These are phyloP conservation scores for Nemania bipapillata DNA, from an alignment of 2,329 filamentous ascomycete species.

Conservation along the genomic window DNA sequence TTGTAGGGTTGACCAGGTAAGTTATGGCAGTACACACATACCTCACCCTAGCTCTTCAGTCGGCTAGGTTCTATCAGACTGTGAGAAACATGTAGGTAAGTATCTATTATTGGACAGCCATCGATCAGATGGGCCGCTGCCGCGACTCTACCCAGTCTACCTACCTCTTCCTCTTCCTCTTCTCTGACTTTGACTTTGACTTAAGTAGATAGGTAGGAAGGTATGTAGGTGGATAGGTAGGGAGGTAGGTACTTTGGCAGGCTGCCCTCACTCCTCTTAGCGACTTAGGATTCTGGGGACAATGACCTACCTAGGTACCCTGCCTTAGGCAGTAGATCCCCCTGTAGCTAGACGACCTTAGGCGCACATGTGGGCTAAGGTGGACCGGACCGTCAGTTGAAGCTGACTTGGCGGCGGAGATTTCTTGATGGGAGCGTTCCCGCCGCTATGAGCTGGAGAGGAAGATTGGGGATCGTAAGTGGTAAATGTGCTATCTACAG, in stretches of 20 bases:
- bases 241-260: neutral
- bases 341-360: neutral
- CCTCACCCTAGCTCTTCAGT: neutral
- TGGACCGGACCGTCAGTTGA: neutral
- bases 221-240: neutral
- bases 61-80: neutral
- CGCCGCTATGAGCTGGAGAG: neutral
- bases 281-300: neutral
- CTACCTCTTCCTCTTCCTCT: neutral
- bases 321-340: neutral
- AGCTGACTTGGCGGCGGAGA: conserved; percentile 21
- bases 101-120: neutral
- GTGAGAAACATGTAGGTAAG: neutral
- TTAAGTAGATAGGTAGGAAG: neutral
- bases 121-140: neutral
- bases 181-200: neutral
- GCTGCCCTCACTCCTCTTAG: neutral
- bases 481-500: neutral
- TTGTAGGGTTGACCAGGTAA: neutral
- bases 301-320: neutral
- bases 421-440: neutral
- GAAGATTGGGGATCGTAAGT: neutral
- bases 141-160: neutral
- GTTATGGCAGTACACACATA: neutral
- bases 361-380: conserved; percentile 7